Evolutionary conservation across 169 alveolate genomes (phyloP).

Genomic region (Eimeria sp.): DNA sequence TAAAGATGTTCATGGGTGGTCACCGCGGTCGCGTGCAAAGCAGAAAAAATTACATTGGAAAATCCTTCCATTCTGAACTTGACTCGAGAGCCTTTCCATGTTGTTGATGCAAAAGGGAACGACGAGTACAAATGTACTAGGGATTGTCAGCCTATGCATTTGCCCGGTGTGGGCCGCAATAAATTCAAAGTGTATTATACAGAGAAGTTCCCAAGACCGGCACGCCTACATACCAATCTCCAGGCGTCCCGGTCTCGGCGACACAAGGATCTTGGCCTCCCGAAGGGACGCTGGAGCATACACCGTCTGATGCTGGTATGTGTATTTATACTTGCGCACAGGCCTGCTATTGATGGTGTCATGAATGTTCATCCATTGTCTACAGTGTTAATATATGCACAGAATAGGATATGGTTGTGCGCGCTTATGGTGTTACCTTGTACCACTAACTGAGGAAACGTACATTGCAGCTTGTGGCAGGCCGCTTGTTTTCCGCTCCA

Average conservation of each 20-base stretch:
- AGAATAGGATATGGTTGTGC: background rate
- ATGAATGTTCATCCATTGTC: background rate
- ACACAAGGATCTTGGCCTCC: background rate
- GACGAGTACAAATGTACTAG: background rate
- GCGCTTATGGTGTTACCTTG: background rate
- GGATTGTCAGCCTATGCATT: background rate
- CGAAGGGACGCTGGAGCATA: background rate
- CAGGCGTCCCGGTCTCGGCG: background rate
- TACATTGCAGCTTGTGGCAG: background rate
- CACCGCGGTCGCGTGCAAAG: background rate
- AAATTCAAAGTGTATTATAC: background rate
- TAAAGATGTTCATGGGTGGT: background rate
- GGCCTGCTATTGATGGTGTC: background rate
- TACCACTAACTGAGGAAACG: background rate
- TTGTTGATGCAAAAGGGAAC: background rate
- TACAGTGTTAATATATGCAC: background rate
- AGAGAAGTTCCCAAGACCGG: background rate
- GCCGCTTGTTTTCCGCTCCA: background rate
- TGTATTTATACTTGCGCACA: background rate
- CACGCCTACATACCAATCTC: background rate
- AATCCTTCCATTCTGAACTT: background rate
- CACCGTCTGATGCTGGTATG: too few relatives aligned
- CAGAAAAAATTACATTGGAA: background rate
- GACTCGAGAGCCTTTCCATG: background rate
- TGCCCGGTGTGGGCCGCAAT: background rate